These are phyloP conservation scores for Exophiala dermatitidis DNA, from an alignment of 2,329 filamentous ascomycete genomes.

Conservation along the genomic window DNA sequence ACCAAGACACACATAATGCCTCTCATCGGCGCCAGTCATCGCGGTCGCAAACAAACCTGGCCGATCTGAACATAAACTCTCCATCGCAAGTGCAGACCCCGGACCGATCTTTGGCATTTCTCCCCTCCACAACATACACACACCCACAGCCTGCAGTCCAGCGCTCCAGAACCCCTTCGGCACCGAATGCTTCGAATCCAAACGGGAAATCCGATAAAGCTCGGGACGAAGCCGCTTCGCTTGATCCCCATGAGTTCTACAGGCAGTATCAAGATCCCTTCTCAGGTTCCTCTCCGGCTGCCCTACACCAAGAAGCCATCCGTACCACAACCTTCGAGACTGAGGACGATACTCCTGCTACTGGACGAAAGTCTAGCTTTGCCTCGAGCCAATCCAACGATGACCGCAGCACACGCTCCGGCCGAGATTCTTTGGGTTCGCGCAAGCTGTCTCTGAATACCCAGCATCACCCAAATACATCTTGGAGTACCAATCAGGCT, in stretches of 20 bases:
- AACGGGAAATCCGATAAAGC: constrained; percentile 6
- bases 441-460: constrained; percentile 16
- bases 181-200: constrained; percentile 7
- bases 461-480: constrained; percentile 5
- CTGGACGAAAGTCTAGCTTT: constrained; percentile 18
- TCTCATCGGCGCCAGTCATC: constrained; percentile 23
- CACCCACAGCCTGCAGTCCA: constrained; percentile 24
- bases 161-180: constrained; percentile 18
- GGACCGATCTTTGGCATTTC: constrained; percentile 18
- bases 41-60: constrained; percentile 23
- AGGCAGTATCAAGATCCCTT: constrained; percentile 39
- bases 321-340: constrained; percentile 13
- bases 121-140: constrained; percentile 25
- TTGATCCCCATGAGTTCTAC: constrained; percentile 48
- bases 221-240: constrained; percentile 29
- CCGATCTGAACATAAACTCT: constrained; percentile 17
- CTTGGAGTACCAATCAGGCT: no score
- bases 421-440: constrained; percentile 1
- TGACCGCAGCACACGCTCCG: constrained; percentile 1
- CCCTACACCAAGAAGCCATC: constrained; percentile 25
- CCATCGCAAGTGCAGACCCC: constrained; percentile 15
- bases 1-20: constrained; percentile 20
- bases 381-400: constrained; percentile 11
- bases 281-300: constrained; percentile 28
- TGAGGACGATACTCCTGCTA: constrained; percentile 1